Base-by-base conservation (phyloP, 176 grass and related monocot species). In the Rhynchospora tenuis region DNA sequence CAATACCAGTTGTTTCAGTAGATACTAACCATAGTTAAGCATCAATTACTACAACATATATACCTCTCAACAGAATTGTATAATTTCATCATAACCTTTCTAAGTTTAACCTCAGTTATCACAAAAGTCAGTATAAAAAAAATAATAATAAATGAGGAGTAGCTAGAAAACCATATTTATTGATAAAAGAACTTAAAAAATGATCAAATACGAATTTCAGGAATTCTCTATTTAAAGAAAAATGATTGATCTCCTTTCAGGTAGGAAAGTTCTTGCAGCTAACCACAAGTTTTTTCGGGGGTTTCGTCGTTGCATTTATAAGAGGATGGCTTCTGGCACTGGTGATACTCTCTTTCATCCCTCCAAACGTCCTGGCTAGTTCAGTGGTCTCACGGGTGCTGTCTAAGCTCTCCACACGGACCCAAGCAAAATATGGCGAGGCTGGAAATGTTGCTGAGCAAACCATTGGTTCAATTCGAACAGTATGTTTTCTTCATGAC, bases 251-350 rank as follows among this genome's bases (percentile, higher is more conserved):
- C 68, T 48, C 80, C 27, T 83, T 79, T 78, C 84, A 97, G 94
- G 90, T 89, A 74, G 91, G 92, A 16, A 94, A 81, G 68, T 91
- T 81, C 69, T 63, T 97, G 85, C 92, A 97, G 57, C 90, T 94
- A 28, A 45, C 86, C 61, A 84, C 88, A 47, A 97, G 90, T 44
- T 97, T 97, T 59, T 54, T 94, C 73, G 94, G 88, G 19, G 94
- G 92, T 42, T 97, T 94, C 33, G 51, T 90, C 15, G 66, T 97
- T 57, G 88, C 94, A 87, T 94, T 97, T 83, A 55, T 75, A 26
- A 97, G 85, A 92, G 94, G 94, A 79, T 94, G 91, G 94, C 92
- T 97, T 83, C 81, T 94, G 33, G 22, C 94, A 56, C 90, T 97
- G 78, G 94, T 97, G 22, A 90, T 94, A 92, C 79, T 94, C 23